Evolutionary conservation across 2,329 filamentous ascomycete genomes (phyloP).

Genomic region (Fusarium circinatum): DNA sequence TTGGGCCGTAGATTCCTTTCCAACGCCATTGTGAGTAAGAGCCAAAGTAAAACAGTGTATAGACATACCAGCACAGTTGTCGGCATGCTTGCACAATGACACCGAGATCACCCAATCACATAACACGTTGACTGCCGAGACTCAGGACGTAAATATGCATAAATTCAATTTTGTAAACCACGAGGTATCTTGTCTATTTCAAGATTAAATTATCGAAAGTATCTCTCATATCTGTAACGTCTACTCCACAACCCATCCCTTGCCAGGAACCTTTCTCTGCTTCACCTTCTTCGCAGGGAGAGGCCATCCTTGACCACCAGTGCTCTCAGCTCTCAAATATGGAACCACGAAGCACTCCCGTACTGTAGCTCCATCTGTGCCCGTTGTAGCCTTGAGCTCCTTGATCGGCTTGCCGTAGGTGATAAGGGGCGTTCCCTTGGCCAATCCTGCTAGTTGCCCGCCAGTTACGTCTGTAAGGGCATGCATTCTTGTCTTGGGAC

Average conservation of each 20-base stretch:
- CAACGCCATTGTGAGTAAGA: neutral
- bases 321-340: constrained; percentile 75
- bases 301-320: constrained; percentile 80
- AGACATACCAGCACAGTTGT: constrained; percentile 54
- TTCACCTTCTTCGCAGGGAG: constrained; percentile 85
- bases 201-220: constrained; percentile 2
- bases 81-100: constrained; percentile 42
- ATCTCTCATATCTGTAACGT: neutral
- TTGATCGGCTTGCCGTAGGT: constrained; percentile 92
- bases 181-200: constrained; percentile 40
- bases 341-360: constrained; percentile 88
- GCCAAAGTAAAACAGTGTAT: neutral
- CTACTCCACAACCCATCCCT: constrained; percentile 78
- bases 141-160: neutral
- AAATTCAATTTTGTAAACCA: constrained; percentile 9
- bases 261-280: constrained; percentile 77
- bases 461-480: constrained; percentile 83
- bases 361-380: constrained; percentile 51
- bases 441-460: constrained; percentile 79
- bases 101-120: constrained; percentile 9
- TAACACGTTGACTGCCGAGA: neutral
- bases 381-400: constrained; percentile 67
- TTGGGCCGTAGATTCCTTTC: constrained; percentile 52
- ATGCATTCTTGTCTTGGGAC: constrained; percentile 84
- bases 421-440: constrained; percentile 85